Evolutionary conservation across 305 asterid species (phyloP).

Genomic region (Rubia tinctorum): DNA sequence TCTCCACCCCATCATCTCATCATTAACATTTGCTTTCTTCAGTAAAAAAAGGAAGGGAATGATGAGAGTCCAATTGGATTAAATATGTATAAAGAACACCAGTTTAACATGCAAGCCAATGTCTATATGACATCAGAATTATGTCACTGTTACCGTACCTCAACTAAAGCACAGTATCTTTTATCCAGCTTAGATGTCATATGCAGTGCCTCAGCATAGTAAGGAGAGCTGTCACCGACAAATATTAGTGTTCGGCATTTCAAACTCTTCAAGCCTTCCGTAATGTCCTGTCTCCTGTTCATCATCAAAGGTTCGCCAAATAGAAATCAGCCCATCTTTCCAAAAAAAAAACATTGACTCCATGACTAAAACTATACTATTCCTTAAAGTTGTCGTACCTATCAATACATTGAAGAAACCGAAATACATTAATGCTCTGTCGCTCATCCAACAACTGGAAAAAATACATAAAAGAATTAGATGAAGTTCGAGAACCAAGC

Average conservation of each 20-base stretch:
- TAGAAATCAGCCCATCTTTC: background rate
- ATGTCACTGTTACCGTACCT: slow-evolving; percentile 40
- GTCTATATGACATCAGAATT: background rate
- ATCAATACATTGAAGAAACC: slow-evolving; percentile 72
- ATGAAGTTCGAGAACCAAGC: background rate
- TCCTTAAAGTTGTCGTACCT: slow-evolving; percentile 33
- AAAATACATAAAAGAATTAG: slow-evolving; percentile 11
- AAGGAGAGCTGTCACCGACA: slow-evolving; percentile 81
- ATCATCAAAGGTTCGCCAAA: slow-evolving; percentile 17
- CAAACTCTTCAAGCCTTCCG: slow-evolving; percentile 57
- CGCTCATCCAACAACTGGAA: slow-evolving; percentile 81
- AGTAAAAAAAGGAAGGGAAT: background rate
- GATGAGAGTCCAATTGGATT: background rate
- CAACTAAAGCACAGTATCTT: slow-evolving; percentile 82
- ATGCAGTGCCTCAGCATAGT: slow-evolving; percentile 66
- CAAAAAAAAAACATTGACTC: background rate
- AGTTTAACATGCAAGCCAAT: slow-evolving; percentile 3
- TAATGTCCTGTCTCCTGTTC: slow-evolving; percentile 74
- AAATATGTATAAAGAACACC: background rate
- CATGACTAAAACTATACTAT: background rate
- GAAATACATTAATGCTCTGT: slow-evolving; percentile 67
- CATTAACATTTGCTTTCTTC: background rate
- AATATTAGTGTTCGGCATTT: slow-evolving; percentile 77
- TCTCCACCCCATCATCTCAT: background rate
- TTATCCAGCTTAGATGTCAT: slow-evolving; percentile 69